phyloP scores from a whole-genome alignment of 129 eudicot species.

The Flaveria sonorensis region DNA sequence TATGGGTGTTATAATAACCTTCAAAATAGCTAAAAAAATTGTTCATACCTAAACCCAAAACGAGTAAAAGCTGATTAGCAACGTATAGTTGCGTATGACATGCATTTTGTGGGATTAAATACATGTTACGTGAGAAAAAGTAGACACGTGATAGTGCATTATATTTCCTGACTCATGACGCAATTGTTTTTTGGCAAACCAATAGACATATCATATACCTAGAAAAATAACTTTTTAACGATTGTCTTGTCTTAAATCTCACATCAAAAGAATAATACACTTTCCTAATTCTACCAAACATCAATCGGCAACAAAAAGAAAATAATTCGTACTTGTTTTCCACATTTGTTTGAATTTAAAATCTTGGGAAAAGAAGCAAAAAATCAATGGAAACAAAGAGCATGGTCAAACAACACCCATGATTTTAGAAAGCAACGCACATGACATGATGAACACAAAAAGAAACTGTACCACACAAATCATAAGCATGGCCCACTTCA shows the following conservation, averaged over 20 bases:
- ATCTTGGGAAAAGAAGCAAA: slow-evolving; percentile 9
- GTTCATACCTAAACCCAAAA: too few relatives aligned
- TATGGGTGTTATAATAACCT: too few relatives aligned
- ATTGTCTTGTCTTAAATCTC: background rate
- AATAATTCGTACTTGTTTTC: background rate
- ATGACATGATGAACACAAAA: slow-evolving; percentile 7
- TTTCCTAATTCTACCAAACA: slow-evolving; percentile 4
- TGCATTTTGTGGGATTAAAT: too few relatives aligned
- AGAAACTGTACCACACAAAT: slow-evolving; percentile 24
- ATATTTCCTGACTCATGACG: too few relatives aligned
- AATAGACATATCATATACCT: too few relatives aligned
- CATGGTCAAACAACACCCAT: slow-evolving; percentile 10
- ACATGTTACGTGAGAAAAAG: too few relatives aligned
- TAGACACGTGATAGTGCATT: too few relatives aligned
- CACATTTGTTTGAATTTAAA: background rate
- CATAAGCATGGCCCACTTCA: slow-evolving; percentile 27
- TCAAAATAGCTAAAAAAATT: too few relatives aligned
- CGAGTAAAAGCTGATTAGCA: too few relatives aligned
- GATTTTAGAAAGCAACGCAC: background rate
- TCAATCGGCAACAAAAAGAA: background rate
- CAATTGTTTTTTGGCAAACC: too few relatives aligned
- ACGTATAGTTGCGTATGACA: too few relatives aligned
- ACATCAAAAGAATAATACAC: background rate
- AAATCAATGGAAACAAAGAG: background rate
- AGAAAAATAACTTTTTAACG: too few relatives aligned